Evolutionary conservation across 2,329 filamentous ascomycete genomes (phyloP).

Genomic region (Amesomyces nigricolor): DNA sequence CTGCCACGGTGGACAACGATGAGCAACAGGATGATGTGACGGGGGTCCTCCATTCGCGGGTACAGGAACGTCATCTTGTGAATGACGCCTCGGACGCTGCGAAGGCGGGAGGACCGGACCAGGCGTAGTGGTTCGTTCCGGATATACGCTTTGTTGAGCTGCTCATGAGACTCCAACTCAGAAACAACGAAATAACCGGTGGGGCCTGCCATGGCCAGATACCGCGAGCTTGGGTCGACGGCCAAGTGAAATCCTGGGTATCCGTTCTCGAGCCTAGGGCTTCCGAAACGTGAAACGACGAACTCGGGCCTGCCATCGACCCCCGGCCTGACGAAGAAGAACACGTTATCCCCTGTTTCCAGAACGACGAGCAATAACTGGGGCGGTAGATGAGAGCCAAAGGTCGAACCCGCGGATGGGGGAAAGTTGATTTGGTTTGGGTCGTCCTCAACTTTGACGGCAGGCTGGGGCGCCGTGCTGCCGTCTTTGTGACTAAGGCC

Average conservation of each 20-base stretch:
- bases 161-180: conserved; percentile 54
- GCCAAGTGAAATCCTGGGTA: conserved; percentile 62
- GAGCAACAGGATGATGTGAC: conserved; percentile 72
- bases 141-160: conserved; percentile 46
- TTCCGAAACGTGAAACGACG: conserved; percentile 51
- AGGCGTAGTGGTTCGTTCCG: conserved; percentile 47
- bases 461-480: conserved; percentile 9
- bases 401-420: conserved; percentile 11
- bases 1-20: conserved; percentile 45
- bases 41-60: conserved; percentile 58
- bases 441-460: conserved; percentile 37
- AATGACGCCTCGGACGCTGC: conserved; percentile 63
- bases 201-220: conserved; percentile 64
- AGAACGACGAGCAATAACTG: conserved; percentile 75
- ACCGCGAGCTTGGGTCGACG: conserved; percentile 69
- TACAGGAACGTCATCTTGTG: conserved; percentile 82
- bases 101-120: conserved; percentile 44
- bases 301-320: conserved; percentile 51
- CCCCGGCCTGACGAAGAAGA: conserved; percentile 59
- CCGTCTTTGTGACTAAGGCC: conserved; percentile 31
- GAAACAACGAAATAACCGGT: conserved; percentile 67
- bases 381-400: conserved; percentile 51
- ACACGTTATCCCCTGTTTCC: conserved; percentile 66
- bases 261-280: conserved; percentile 52
- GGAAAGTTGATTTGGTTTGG: conserved; percentile 1